Percentiles rank a stretch among this genome's conserved stretches.
phyloP scores from a whole-genome alignment of 371 early-diverging fungal genomes.

The Syncephalis fuscata region DNA sequence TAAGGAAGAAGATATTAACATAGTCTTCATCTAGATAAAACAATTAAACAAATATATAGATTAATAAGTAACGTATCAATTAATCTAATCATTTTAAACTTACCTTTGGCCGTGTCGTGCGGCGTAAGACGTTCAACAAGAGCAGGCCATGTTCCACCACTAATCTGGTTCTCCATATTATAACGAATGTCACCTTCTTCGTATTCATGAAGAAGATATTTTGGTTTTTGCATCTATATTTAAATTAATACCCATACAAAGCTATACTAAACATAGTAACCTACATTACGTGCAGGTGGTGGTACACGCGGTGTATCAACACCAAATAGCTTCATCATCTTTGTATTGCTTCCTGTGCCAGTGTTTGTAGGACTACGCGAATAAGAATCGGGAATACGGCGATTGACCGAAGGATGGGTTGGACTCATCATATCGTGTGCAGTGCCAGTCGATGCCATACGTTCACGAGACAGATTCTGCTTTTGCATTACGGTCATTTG shows the following conservation, averaged over 20 bases:
- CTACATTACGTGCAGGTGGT: no score
- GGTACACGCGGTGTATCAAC: background rate
- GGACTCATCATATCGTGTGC: no score
- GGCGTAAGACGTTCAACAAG: constrained; percentile 77
- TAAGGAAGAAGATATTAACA: constrained; percentile 69
- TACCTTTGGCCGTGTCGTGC: constrained; percentile 33
- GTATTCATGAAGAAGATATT: constrained; percentile 60
- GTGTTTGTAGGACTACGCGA: no score
- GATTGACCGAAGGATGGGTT: no score
- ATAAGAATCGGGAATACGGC: no score
- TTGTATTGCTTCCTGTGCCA: background rate
- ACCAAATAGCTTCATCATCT: constrained; percentile 6
- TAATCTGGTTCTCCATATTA: constrained; percentile 53
- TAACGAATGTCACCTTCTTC: constrained; percentile 51
- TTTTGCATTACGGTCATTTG: no score
- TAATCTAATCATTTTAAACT: background rate
- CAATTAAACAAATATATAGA: background rate
- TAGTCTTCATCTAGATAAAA: constrained; percentile 46
- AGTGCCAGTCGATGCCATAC: no score
- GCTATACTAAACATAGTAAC: no score
- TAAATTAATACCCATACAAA: no score
- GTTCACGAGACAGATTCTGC: no score
- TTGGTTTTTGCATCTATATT: no score
- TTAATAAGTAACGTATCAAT: background rate
- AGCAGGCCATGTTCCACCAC: constrained; percentile 69